A percentile compares a stretch with the other conserved stretches of the same genome.
Conservation (phyloP, 2,329 filamentous ascomycete genomes). For the Pezizomycotina sp. region DNA sequence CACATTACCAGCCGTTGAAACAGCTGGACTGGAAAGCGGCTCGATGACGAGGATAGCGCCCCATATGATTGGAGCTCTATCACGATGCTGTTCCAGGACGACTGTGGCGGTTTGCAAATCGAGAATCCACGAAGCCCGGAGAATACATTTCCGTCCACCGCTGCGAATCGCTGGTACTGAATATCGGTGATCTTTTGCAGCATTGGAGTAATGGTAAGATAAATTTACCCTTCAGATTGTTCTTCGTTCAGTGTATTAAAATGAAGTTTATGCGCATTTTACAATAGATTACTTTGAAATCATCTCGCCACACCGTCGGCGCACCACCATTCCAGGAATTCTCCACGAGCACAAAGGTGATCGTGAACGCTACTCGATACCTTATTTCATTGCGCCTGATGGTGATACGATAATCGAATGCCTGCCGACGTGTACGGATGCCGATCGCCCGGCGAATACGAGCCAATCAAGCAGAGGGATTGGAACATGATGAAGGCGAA, state of each 20-base stretch:
- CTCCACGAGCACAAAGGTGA: constrained; percentile 27
- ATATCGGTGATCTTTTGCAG: constrained; percentile 35
- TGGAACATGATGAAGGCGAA: constrained; percentile 29
- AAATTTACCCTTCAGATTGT: neutral
- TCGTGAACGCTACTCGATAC: constrained; percentile 35
- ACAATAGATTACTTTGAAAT: constrained; percentile 30
- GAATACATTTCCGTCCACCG: constrained; percentile 30
- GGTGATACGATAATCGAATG: constrained; percentile 32
- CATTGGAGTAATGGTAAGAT: constrained; percentile 34
- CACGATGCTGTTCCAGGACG: constrained; percentile 36
- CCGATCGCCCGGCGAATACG: constrained; percentile 9
- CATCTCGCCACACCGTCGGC: constrained; percentile 33
- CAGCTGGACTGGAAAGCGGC: constrained; percentile 28
- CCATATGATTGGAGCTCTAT: constrained; percentile 35
- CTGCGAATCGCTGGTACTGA: constrained; percentile 31
- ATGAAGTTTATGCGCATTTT: neutral
- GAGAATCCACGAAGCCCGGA: constrained; percentile 29
- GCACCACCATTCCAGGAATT: constrained; percentile 30
- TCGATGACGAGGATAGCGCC: constrained; percentile 31
- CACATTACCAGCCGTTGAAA: constrained; percentile 34
- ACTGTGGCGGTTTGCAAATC: constrained; percentile 33
- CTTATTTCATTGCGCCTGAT: constrained; percentile 34
- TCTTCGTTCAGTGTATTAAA: neutral
- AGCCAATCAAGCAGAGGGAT: constrained; percentile 27
- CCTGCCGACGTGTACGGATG: constrained; percentile 25